phyloP scores from a whole-genome alignment of 1,284 basidiomycete species.

The Puccinia brachypodii region DNA sequence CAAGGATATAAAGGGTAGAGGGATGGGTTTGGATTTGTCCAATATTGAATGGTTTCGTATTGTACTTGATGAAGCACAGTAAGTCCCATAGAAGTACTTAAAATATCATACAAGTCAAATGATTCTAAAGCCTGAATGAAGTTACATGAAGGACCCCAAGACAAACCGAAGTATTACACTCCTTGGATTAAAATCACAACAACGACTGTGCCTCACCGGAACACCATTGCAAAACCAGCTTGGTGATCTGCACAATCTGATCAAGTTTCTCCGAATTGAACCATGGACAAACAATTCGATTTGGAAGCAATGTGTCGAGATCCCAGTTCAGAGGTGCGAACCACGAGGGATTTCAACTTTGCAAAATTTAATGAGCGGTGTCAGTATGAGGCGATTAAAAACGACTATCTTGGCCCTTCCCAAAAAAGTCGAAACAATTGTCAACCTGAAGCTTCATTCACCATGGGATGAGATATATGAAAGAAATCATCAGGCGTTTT shows the following conservation, averaged over 20 bases:
- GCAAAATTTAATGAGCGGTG: not conserved
- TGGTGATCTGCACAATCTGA: conserved; percentile 55
- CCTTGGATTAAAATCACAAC: conserved; percentile 54
- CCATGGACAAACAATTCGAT: conserved; percentile 55
- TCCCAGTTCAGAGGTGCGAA: not conserved
- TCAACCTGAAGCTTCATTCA: not conserved
- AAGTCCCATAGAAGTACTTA: too few species aligned
- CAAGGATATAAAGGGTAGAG: too few species aligned
- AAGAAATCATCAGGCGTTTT: not conserved
- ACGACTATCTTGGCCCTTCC: not conserved
- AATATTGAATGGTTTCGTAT: conserved; percentile 56
- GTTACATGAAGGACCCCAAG: not conserved
- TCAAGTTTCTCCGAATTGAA: conserved; percentile 56
- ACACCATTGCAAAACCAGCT: conserved; percentile 54
- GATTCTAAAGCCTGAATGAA: too few species aligned
- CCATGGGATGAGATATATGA: not conserved
- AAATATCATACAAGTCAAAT: too few species aligned
- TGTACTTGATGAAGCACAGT: conserved; percentile 56
- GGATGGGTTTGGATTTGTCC: too few species aligned
- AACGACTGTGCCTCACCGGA: conserved; percentile 53
- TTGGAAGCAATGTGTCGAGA: conserved; percentile 53
- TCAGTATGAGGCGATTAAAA: not conserved
- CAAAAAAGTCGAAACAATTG: not conserved
- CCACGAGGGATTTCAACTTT: not conserved
- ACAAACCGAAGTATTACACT: conserved; percentile 54